Evolutionary conservation across 208 protist genomes (phyloP), one percentile per base, ranked within the genome.

Genomic region (Phytomonas sp.): DNA sequence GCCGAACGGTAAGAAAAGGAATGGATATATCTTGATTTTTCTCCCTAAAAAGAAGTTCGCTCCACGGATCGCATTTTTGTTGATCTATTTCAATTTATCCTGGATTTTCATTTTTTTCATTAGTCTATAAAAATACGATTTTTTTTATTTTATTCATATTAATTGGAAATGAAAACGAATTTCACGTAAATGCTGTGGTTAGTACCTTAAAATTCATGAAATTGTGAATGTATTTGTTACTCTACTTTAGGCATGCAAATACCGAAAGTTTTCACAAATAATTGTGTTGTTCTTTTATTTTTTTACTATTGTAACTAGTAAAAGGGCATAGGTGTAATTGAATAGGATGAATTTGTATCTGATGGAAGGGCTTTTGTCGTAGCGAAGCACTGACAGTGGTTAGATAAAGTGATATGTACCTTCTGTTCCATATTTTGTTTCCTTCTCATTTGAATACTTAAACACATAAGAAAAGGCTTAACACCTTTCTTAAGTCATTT

Each of bases 201-300:
- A n/a, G n/a, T n/a, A n/a, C n/a, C n/a, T n/a, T n/a, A n/a, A n/a
- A n/a, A n/a, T n/a, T n/a, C n/a, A n/a, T n/a, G n/a, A n/a, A n/a
- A n/a, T n/a, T 29, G 28, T 61, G 5, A 36, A 36, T 61, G 29
- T 1, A 30, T 61, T 8, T 36, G 28, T 6, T 6, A 61, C 5
- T 61, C 3, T 61, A 61, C 5, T 61, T 1, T 5, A 36, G 3
- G 59, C 59, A 6, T 36, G 5, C 1, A 61, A 6, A 29, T 5
- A 5, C 28, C n/a, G 23, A n/a, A 31, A 63, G 17, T 11, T 46
- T 46, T 6, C 60, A 61, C 68, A 75, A 28, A 64, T 43, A 43
- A 30, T 11, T 33, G 31, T n/a, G 6, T 68, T 69, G 53, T 67
- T 34, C 28, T 59, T 74, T 11, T 74, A 9, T 70, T 0, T 17